A percentile compares a stretch with the other conserved stretches of the same genome.
Evolutionary conservation across 1,284 basidiomycete species (phyloP).

Genomic region (Moniliophthora roreri): DNA sequence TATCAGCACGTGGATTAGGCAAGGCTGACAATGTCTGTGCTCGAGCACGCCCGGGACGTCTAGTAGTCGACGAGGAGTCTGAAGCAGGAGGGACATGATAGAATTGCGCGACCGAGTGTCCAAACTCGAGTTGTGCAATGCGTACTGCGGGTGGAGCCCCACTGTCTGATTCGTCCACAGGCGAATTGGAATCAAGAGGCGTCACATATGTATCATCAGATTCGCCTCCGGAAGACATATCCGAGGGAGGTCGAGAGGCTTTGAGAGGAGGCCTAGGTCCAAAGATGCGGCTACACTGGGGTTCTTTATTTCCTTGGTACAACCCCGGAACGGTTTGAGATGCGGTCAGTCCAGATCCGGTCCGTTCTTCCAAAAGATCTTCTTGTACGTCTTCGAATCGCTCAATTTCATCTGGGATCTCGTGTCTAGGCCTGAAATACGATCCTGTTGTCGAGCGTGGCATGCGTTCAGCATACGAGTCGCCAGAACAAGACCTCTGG

Average conservation of each 20-base stretch:
- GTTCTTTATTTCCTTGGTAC: background rate
- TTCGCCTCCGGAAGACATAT: too few relatives aligned
- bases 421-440: slow-evolving; percentile 18
- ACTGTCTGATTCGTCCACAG: background rate
- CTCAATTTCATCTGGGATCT: slow-evolving; percentile 18
- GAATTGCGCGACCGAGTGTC: slow-evolving; percentile 3
- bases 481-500: background rate
- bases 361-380: background rate
- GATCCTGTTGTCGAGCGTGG: slow-evolving; percentile 13
- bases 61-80: background rate
- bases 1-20: background rate
- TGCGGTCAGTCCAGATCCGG: background rate
- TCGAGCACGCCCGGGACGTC: background rate
- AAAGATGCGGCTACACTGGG: too few relatives aligned
- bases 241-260: too few relatives aligned
- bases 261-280: too few relatives aligned
- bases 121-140: background rate
- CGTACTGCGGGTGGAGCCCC: background rate
- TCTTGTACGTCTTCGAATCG: background rate
- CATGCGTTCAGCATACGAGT: background rate
- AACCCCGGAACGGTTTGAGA: background rate
- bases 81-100: slow-evolving; percentile 1
- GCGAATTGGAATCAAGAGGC: background rate
- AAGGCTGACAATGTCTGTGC: background rate
- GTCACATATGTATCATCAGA: too few relatives aligned